Evolutionary conservation across 73 alveolate species (phyloP), one percentile per base, ranked within the genome.

Genomic region (Paramecium sonneborni): DNA sequence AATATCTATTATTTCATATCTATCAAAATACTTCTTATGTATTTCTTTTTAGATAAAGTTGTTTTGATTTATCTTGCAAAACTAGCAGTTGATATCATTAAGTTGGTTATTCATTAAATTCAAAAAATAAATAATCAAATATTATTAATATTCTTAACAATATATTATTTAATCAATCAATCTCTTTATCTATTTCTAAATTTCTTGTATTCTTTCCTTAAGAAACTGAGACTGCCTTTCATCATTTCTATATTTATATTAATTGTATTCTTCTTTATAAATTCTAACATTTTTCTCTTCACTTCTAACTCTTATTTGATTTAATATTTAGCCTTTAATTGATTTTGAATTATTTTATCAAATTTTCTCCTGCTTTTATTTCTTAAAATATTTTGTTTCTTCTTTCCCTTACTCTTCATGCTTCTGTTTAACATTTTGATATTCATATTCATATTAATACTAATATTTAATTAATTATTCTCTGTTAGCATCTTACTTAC

Each of bases 91-190:
- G 21, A 39, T 23, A 52, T 52, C 18, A 15, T 52, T 20, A 11
- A 8, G 87, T 74, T 74, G 87, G 87, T 74, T 34, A 74, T 74
- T 39, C 87, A 74, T 74, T 35, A 74, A 74, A 74, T 37, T 74
- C 44, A 74, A 74, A 74, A n/a, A 52, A 52, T 74, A 74, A 28
- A 34, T 37, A 37, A n/a, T 23, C 35, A 39, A 74, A 74, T 74
- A 2, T 18, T 52, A 52, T 52, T 18, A 52, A 52, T 52, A n/a
- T 37, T 74, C 68, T 74, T 39, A 39, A 74, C 67, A 74, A 74
- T 74, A 62, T 62, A 28, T 35, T 35, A 35, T 52, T 52, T 18
- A 52, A 52, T 34, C 87, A 74, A 74, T 44, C 10, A 0, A 6
- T 3, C 6, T 43, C 74, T 79, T 46, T 79, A 15, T 79, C 90